Conservation (phyloP, 2,329 filamentous ascomycete species). For the Arthroderma uncinatum region DNA sequence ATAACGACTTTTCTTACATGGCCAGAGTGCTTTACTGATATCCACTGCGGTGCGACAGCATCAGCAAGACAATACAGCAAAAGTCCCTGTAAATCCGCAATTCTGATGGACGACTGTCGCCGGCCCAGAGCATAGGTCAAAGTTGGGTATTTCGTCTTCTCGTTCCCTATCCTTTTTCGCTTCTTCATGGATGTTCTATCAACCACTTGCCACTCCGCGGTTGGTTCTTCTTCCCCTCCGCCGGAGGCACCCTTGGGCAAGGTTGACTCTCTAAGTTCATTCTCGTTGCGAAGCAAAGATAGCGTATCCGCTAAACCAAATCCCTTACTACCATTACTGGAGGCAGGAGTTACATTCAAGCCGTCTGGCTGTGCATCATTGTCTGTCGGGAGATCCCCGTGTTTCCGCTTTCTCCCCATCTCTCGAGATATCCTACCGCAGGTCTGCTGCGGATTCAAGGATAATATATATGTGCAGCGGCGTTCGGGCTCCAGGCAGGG, state of each 20-base stretch:
- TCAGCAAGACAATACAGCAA: constrained; percentile 53
- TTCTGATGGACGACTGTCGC: constrained; percentile 45
- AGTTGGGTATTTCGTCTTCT: constrained; percentile 41
- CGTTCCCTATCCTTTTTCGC: constrained; percentile 29
- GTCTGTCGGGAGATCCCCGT: neutral
- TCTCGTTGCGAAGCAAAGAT: constrained; percentile 21
- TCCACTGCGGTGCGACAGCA: constrained; percentile 51
- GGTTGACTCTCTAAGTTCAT: constrained; percentile 9
- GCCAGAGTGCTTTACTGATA: constrained; percentile 46
- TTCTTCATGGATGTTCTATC: constrained; percentile 20
- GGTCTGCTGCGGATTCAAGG: neutral
- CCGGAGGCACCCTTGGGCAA: constrained; percentile 4
- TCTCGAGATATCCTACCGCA: neutral
- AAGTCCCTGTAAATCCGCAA: constrained; percentile 48
- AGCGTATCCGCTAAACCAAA: constrained; percentile 26
- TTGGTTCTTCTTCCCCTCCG: neutral
- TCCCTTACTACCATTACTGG: constrained; percentile 10
- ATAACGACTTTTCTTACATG: constrained; percentile 64
- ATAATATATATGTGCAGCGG: neutral
- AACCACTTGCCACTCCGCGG: constrained; percentile 10
- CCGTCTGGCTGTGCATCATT: neutral
- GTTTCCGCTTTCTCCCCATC: constrained; percentile 14
- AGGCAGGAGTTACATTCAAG: neutral
- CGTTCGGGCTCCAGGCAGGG: neutral
- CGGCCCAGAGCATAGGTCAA: constrained; percentile 45